Evolutionary conservation across 495 filamentous ascomycete species (phyloP), one percentile per base, ranked within the genome.

Genomic region (Penicillium roqueforti): DNA sequence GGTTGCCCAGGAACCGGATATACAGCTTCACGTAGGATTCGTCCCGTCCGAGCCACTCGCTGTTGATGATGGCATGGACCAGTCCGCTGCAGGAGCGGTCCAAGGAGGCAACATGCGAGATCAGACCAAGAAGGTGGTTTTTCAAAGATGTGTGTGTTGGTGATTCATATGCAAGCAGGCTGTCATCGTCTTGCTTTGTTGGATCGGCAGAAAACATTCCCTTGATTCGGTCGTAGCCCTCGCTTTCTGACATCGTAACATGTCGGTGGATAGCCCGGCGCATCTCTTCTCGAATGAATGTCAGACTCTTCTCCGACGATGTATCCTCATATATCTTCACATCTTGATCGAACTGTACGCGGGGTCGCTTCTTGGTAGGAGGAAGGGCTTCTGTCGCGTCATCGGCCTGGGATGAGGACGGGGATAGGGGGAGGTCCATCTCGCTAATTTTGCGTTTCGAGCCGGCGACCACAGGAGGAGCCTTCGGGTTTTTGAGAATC

Each of bases 41-140:
- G 61, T 92, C 88, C 45, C 91, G 80, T 9, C 87, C 89, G 38
- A 96, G 79, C 93, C 93, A 99, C 34, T 83, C 76, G 67, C 83
- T 88, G 54, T 80, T 73, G 29, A 97, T 71, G 9, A 95, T 75
- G 20, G 84, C 83, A 56, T 82, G 75, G 34, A 96, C 83, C 29
- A 99, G 71, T 2, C 84, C 83, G 18, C 83, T 81, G 70, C 88
- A 96, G 42, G 80, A 81, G 59, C 81, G 83, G 56, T 86, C 79
- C 23, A 99, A 74, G 20, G 82, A 69, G 20, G 86, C 83, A 7
- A 87, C 81, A 55, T 85, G 86, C 43, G 80, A 82, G n/a, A 87
- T 80, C 47, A 97, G 78, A 22, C 87, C 91, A 50, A 88, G 65
- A n/a, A 92, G 69, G 60, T 95, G 91, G 51, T 84, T 78, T 54